These are phyloP conservation scores for Mycena epipterygia DNA, from an alignment of 768 basidiomycete species.

Conservation along the genomic window DNA sequence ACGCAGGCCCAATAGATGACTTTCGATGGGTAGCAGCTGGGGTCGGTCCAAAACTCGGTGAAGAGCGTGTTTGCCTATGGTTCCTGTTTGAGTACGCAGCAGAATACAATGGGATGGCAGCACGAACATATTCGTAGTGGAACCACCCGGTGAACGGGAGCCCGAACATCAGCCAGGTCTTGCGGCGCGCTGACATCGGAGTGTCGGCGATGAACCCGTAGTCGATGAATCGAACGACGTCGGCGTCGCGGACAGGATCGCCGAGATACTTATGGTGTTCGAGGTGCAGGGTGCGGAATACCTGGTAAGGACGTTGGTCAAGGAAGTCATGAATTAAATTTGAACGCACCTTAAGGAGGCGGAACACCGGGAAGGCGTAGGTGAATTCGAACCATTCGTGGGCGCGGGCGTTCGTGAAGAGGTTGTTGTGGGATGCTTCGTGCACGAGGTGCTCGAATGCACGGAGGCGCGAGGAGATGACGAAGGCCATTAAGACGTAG, in stretches of 20 bases:
- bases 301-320: neutral
- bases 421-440: constrained; percentile 22
- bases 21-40: constrained; percentile 21
- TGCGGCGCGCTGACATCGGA: constrained; percentile 7
- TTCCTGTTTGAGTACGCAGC: too few relatives aligned
- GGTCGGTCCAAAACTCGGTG: constrained; percentile 13
- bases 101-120: too few relatives aligned
- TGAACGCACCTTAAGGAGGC: constrained; percentile 18
- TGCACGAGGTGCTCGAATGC: constrained; percentile 21
- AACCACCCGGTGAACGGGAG: constrained; percentile 18
- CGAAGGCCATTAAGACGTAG: constrained; percentile 8
- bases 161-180: constrained; percentile 22
- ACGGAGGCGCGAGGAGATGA: constrained; percentile 14
- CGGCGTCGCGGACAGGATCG: constrained; percentile 18
- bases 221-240: constrained; percentile 19
- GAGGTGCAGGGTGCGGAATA: constrained; percentile 21
- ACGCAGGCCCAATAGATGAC: constrained; percentile 13
- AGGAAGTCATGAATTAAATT: neutral
- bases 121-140: constrained; percentile 14
- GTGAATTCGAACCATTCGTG: constrained; percentile 24
- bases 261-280: constrained; percentile 24
- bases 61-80: constrained; percentile 20
- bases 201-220: constrained; percentile 20
- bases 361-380: constrained; percentile 22
- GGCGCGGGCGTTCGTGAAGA: constrained; percentile 7